These are phyloP conservation scores for Lodderomyces elongisporus DNA, from an alignment of 1,139 yeast species.

Conservation along the genomic window DNA sequence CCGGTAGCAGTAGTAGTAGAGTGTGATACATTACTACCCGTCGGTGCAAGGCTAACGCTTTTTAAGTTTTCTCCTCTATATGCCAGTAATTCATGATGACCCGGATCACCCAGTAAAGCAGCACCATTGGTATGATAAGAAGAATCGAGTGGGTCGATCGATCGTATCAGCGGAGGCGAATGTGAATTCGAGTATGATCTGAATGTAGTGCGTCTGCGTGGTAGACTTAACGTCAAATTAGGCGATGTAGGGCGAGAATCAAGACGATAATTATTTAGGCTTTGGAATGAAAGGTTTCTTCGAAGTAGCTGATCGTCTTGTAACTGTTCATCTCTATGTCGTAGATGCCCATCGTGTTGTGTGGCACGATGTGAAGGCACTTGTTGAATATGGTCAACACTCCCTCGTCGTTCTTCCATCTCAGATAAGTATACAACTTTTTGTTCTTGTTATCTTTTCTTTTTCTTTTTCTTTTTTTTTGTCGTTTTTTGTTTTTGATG, in stretches of 20 bases:
- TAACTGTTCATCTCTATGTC: too few relatives aligned
- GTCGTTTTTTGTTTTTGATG: too few relatives aligned
- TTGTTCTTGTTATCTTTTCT: too few relatives aligned
- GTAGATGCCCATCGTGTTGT: too few relatives aligned
- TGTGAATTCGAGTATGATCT: neutral
- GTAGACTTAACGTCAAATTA: too few relatives aligned
- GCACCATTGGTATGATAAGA: neutral
- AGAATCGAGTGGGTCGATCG: constrained; percentile 2
- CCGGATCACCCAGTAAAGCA: neutral
- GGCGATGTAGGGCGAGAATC: constrained; percentile 1
- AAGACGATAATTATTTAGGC: constrained; percentile 3
- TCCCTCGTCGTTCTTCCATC: neutral
- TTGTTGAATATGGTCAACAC: neutral
- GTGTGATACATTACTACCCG: too few relatives aligned
- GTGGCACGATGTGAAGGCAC: too few relatives aligned
- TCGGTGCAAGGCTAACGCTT: too few relatives aligned
- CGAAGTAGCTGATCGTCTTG: neutral
- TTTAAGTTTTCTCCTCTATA: too few relatives aligned
- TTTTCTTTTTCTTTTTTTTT: too few relatives aligned
- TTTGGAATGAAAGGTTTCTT: constrained; percentile 2
- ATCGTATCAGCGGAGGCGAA: constrained; percentile 3
- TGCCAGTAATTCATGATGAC: neutral
- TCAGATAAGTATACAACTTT: too few relatives aligned
- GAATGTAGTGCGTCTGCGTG: neutral
- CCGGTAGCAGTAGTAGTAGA: neutral